Base-by-base conservation (phyloP, 2,329 filamentous ascomycete species). In the Sporothrix euskadiensis region DNA sequence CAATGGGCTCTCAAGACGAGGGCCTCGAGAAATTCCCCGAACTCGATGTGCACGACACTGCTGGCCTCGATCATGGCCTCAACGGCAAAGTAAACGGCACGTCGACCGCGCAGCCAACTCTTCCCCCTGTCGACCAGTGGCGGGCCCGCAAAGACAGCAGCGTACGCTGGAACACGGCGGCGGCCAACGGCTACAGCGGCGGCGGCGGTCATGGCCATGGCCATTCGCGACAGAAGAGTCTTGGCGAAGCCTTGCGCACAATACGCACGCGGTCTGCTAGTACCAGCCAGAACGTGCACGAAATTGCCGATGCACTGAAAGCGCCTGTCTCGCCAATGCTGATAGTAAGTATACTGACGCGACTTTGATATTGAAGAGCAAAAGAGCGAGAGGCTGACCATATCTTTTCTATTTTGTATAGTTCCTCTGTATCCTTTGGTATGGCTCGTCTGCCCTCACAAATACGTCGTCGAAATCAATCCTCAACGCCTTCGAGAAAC, bases 381-480 rank as follows among this genome's bases (percentile, higher is more conserved):
- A 63, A n/a, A 30, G 39, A 47, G n/a, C 22, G 19, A 49, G 41
- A 44, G 12, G 26, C 54, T 71, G 10, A 71, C 69, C 1, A 10
- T n/a, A 0, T 16, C 12, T 35, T 10, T 10, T 41, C 41, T 32
- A 9, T 39, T 73, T 56, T 74, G 32, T 47, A 2, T 47, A 98
- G 95, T 83, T 88, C 69, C 90, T 98, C 68, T 98, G 95, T 83
- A 84, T 94, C 73, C 83, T 95, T 79, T 98, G 96, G 96, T 99
- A 98, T 85, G 88, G 92, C 81, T 97, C 94, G 32, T 98, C 95
- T 59, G 96, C 97, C 75, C 85, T 98, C 78, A 98, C 96, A 75
- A 99, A 98, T 81, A 98, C 96, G 1, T 98, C 96, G 32, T 98
- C 96, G 71, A 99, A 99, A 84, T 93, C 95, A 22, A 99, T 99